A percentile compares a stretch with the other conserved stretches of the same genome.
phyloP scores from a whole-genome alignment of 495 filamentous ascomycete genomes.

The Aspergillus mulundensis region DNA sequence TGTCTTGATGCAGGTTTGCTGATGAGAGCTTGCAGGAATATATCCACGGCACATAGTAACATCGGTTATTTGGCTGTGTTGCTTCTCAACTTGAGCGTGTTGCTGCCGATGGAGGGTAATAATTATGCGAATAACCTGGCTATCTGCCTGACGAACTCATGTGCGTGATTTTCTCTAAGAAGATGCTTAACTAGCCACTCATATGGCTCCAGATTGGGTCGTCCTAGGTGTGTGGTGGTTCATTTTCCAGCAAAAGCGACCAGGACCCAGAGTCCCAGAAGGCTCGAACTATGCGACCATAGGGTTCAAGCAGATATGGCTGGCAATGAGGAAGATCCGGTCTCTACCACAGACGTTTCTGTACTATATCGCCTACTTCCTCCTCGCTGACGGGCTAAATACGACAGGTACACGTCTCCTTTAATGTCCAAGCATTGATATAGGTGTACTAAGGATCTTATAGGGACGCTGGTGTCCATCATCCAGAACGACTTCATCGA shows the following conservation, averaged over 20 bases:
- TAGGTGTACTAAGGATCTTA: neutral
- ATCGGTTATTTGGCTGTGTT: constrained; percentile 46
- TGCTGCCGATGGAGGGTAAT: constrained; percentile 39
- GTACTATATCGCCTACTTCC: constrained; percentile 46
- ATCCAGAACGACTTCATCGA: constrained; percentile 46
- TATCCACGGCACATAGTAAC: constrained; percentile 49
- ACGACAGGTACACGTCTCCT: constrained; percentile 46
- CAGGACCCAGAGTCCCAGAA: constrained; percentile 41
- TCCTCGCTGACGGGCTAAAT: constrained; percentile 48
- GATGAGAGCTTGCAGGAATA: constrained; percentile 24
- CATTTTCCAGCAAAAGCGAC: constrained; percentile 46
- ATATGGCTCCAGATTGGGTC: constrained; percentile 36
- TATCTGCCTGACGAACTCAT: constrained; percentile 46
- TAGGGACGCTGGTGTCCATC: constrained; percentile 41
- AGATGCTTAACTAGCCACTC: neutral
- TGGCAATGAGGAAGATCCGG: constrained; percentile 39
- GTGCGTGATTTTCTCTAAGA: no score
- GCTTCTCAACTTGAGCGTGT: constrained; percentile 42
- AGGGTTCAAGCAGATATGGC: constrained; percentile 45
- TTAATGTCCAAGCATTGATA: no score
- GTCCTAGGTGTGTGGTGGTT: constrained; percentile 51
- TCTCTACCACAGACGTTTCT: constrained; percentile 44
- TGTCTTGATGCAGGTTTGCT: neutral
- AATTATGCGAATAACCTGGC: constrained; percentile 44
- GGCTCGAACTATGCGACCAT: constrained; percentile 45